Conservation (phyloP, 176 grass and related monocot species). For the Lolium multiflorum region DNA sequence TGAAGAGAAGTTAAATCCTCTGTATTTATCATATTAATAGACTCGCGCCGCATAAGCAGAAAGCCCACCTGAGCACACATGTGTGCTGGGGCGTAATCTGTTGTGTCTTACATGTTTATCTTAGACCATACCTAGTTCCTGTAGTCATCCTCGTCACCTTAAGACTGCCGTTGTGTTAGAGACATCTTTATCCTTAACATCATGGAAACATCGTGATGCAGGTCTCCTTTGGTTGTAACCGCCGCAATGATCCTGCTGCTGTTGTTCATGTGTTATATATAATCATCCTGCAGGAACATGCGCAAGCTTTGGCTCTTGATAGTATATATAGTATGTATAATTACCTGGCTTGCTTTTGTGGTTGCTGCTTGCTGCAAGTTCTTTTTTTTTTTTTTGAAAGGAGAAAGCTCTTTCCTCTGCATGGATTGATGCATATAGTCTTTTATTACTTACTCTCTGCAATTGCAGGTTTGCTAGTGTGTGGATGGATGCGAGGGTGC, state of each 20-base stretch:
- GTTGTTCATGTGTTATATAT: slow-evolving; percentile 35
- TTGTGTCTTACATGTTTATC: slow-evolving; percentile 50
- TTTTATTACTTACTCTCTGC: not conserved
- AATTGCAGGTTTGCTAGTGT: too few species aligned
- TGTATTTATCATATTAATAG: slow-evolving; percentile 62
- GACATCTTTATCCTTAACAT: slow-evolving; percentile 43
- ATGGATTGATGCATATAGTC: too few species aligned
- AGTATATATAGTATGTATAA: slow-evolving; percentile 49
- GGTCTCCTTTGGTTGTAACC: slow-evolving; percentile 36
- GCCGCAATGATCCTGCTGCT: slow-evolving; percentile 41
- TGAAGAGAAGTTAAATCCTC: slow-evolving; percentile 41
- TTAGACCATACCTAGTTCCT: slow-evolving; percentile 48
- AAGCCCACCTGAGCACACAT: slow-evolving; percentile 25
- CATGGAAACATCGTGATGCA: slow-evolving; percentile 39
- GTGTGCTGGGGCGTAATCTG: slow-evolving; percentile 23
- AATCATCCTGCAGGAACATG: slow-evolving; percentile 42
- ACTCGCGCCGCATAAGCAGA: slow-evolving; percentile 39
- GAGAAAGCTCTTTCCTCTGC: too few species aligned
- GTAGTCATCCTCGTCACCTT: not conserved
- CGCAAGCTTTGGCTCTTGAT: slow-evolving; percentile 31
- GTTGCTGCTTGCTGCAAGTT: too few species aligned
- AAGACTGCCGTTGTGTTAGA: slow-evolving; percentile 42
- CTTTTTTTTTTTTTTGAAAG: too few species aligned
- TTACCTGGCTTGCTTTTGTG: slow-evolving; percentile 5
- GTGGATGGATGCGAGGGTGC: too few species aligned